A percentile compares a stretch with the other conserved stretches of the same genome.
These are phyloP conservation scores for Ceratobasidium sp. DNA, from an alignment of 1,284 basidiomycete species.

Conservation along the genomic window DNA sequence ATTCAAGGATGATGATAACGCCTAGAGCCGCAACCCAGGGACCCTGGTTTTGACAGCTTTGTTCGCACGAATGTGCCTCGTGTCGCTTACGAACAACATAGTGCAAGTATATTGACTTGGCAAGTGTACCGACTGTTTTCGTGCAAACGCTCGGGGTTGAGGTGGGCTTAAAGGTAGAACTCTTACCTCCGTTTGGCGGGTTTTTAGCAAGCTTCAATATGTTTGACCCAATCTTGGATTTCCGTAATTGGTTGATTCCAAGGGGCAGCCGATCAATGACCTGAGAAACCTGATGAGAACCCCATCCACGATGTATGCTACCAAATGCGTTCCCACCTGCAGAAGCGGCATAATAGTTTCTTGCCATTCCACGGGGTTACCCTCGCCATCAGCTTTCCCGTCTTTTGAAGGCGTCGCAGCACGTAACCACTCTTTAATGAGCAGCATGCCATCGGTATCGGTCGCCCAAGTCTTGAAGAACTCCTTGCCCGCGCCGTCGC, in stretches of 20 bases:
- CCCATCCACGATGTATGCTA: slow-evolving; percentile 14
- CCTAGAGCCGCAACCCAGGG: slow-evolving; percentile 13
- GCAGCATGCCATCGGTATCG: slow-evolving; percentile 69
- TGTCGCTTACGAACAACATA: slow-evolving; percentile 33
- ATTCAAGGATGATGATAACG: slow-evolving; percentile 16
- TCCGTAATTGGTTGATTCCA: slow-evolving; percentile 66
- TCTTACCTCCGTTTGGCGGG: slow-evolving; percentile 70
- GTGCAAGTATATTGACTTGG: slow-evolving; percentile 18
- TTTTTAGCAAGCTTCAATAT: slow-evolving; percentile 73
- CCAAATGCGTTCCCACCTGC: slow-evolving; percentile 63
- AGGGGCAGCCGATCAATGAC: slow-evolving; percentile 80
- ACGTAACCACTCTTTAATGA: slow-evolving; percentile 78
- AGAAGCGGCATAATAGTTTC: slow-evolving; percentile 80
- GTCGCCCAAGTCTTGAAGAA: slow-evolving; percentile 83
- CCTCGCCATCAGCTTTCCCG: slow-evolving; percentile 45
- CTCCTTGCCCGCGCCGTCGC: slow-evolving; percentile 79
- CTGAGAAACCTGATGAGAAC: slow-evolving; percentile 52
- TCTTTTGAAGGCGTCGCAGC: slow-evolving; percentile 63
- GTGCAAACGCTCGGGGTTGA: slow-evolving; percentile 11
- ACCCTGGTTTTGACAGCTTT: slow-evolving; percentile 19
- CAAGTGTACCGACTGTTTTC: slow-evolving; percentile 11
- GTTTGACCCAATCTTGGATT: slow-evolving; percentile 75
- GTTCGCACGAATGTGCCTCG: slow-evolving; percentile 16
- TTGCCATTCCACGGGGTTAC: slow-evolving; percentile 52
- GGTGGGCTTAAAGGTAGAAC: slow-evolving; percentile 13